Conservation (phyloP, 1,139 yeast genomes). For the Blastobotrys persicus region DNA sequence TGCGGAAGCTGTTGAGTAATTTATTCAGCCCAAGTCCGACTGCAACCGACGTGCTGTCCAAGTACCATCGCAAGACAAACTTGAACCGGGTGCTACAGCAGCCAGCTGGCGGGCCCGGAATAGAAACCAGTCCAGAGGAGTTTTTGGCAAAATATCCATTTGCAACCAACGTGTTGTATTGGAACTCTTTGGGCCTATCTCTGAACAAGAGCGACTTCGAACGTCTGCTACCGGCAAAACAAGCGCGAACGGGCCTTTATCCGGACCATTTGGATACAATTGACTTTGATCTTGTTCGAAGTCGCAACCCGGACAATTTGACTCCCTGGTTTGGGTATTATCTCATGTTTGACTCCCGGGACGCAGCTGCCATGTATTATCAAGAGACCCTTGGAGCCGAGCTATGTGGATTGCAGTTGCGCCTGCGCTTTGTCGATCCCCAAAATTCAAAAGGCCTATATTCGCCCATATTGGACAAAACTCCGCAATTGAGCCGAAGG, state of each 20-base stretch:
- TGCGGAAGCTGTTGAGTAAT: slow-evolving; percentile 6
- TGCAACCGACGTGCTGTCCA: slow-evolving; percentile 8
- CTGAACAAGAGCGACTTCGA: slow-evolving; percentile 35
- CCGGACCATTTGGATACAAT: slow-evolving; percentile 21
- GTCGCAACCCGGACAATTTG: slow-evolving; percentile 48
- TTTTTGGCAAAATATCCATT: slow-evolving; percentile 12
- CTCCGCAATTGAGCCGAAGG: slow-evolving; percentile 30
- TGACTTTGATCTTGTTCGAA: slow-evolving; percentile 41
- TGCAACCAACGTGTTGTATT: slow-evolving; percentile 33
- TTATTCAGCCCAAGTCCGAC: slow-evolving; percentile 14
- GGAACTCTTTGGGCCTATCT: slow-evolving; percentile 35
- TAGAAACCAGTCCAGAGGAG: slow-evolving; percentile 4
- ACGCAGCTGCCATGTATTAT: slow-evolving; percentile 52
- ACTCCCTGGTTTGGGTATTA: slow-evolving; percentile 50
- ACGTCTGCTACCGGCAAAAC: slow-evolving; percentile 32
- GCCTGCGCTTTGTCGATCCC: slow-evolving; percentile 45
- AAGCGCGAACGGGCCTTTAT: slow-evolving; percentile 20
- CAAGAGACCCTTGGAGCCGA: slow-evolving; percentile 49
- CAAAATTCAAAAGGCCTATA: slow-evolving; percentile 29
- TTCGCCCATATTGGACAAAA: slow-evolving; percentile 31
- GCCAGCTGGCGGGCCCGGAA: slow-evolving; percentile 1
- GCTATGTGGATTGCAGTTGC: slow-evolving; percentile 51
- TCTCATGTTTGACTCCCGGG: slow-evolving; percentile 47
- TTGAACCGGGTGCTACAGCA: slow-evolving; percentile 4
- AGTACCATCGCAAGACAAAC: slow-evolving; percentile 10